Evolutionary conservation across 495 filamentous ascomycete genomes (phyloP), one percentile per base, ranked within the genome.

Genomic region (Hyaloscypha finlandica): DNA sequence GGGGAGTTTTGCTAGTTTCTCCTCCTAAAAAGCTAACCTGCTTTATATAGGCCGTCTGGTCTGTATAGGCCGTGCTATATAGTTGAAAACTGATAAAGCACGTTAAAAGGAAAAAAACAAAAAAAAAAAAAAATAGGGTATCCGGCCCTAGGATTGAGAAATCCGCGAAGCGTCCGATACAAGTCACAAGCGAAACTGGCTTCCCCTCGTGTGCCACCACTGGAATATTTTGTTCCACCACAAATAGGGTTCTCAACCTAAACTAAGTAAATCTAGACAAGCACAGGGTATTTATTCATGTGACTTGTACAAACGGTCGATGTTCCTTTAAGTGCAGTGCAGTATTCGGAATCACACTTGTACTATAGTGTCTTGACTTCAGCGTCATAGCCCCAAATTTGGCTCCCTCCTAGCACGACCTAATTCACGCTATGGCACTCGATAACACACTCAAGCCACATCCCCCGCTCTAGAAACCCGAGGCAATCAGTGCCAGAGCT

Each of bases 351-450:
- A 39, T 57, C 51, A 42, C 12, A 62, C 14, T 62, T 30, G 25
- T 62, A 62, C 62, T 45, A n/a, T 42, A 35, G n/a, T 53, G 22
- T 33, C 42, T 67, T 39, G 45, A 31, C 42, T 62, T 63, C 61
- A 33, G 31, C 29, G 59, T 42, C 22, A 68, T 64, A 61, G 66
- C 61, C 33, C 66, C 61, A 22, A 64, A 68, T 30, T 56, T 67
- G 5, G 59, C 65, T 29, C 31, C 31, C 57, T 63, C 45, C 16
- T n/a, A 63, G 59, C 42, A 67, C 31, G 48, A 67, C 29, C 65
- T 68, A 30, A 68, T 63, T 57, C 59, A 45, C 37, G 66, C 61
- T 14, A 58, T 63, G 59, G 59, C 51, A 63, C 8, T 57, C 61
- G 32, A 68, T 25, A n/a, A 63, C 57, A 45, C 33, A 19, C 52